phyloP scores from a whole-genome alignment of 2,329 filamentous ascomycete genomes.

The Paraphoma chrysanthemicola region DNA sequence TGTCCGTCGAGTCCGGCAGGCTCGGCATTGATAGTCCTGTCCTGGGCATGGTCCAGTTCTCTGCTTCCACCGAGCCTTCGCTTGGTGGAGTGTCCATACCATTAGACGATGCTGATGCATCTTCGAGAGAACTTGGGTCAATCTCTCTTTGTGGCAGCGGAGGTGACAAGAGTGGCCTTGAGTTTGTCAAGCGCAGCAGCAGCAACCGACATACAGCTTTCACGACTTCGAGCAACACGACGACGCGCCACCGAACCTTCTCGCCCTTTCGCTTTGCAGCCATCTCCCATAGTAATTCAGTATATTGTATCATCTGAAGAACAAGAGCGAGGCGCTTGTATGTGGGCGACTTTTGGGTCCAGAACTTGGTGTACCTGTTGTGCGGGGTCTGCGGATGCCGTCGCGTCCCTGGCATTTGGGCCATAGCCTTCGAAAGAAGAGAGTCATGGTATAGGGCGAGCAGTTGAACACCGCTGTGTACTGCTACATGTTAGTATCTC shows the following conservation, averaged over 20 bases:
- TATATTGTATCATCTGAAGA: constrained; percentile 91
- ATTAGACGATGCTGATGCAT: constrained; percentile 53
- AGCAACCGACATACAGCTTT: constrained; percentile 86
- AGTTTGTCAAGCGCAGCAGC: constrained; percentile 81
- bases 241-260: constrained; percentile 81
- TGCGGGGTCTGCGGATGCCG: constrained; percentile 63
- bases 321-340: constrained; percentile 84
- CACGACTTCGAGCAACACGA: constrained; percentile 82
- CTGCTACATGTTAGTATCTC: constrained; percentile 44
- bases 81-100: constrained; percentile 57
- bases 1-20: constrained; percentile 80
- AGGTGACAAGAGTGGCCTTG: constrained; percentile 81
- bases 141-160: constrained; percentile 85
- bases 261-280: constrained; percentile 85
- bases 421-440: constrained; percentile 73
- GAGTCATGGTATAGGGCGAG: constrained; percentile 93
- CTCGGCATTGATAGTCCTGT: constrained; percentile 86
- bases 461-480: constrained; percentile 87
- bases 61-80: constrained; percentile 50
- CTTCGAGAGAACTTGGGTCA: constrained; percentile 68
- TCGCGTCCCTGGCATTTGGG: constrained; percentile 60
- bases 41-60: constrained; percentile 87
- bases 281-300: constrained; percentile 98
- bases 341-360: constrained; percentile 66
- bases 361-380: constrained; percentile 69